These are phyloP conservation scores for Brassica balearica DNA, from an alignment of 441 rosid species.

Conservation along the genomic window DNA sequence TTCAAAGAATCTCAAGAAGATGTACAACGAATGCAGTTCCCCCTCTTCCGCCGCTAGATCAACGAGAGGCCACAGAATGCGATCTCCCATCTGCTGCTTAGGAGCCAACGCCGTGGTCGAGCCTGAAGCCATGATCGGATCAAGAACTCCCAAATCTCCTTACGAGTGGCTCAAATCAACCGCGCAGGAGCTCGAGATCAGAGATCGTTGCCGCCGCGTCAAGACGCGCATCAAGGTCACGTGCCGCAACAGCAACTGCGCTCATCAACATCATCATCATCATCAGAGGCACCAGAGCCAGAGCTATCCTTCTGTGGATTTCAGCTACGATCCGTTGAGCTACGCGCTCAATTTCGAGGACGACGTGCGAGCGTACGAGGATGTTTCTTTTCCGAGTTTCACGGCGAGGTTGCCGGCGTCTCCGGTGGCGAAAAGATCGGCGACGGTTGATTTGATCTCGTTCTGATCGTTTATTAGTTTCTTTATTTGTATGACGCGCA, in stretches of 20 bases:
- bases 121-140: constrained; percentile 30
- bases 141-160: constrained; percentile 51
- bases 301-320: constrained; percentile 48
- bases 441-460: constrained; percentile 42
- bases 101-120: constrained; percentile 31
- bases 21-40: constrained; percentile 37
- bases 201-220: constrained; percentile 52
- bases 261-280: constrained; percentile 12
- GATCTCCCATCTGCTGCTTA: constrained; percentile 58
- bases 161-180: constrained; percentile 52
- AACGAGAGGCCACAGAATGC: constrained; percentile 38
- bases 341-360: constrained; percentile 71
- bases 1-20: constrained; percentile 7
- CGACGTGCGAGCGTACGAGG: constrained; percentile 49
- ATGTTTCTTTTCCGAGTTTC: constrained; percentile 44
- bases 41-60: constrained; percentile 32
- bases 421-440: constrained; percentile 48
- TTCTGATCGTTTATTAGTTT: constrained; percentile 23
- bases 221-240: constrained; percentile 47
- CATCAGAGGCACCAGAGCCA: constrained; percentile 36
- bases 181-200: constrained; percentile 55
- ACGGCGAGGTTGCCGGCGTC: constrained; percentile 59
- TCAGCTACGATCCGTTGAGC: constrained; percentile 61
- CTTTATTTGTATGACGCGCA: not conserved
- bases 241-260: constrained; percentile 34